Evolutionary conservation across 2,329 filamentous ascomycete genomes (phyloP).

Genomic region (Diplocarpon rosae): DNA sequence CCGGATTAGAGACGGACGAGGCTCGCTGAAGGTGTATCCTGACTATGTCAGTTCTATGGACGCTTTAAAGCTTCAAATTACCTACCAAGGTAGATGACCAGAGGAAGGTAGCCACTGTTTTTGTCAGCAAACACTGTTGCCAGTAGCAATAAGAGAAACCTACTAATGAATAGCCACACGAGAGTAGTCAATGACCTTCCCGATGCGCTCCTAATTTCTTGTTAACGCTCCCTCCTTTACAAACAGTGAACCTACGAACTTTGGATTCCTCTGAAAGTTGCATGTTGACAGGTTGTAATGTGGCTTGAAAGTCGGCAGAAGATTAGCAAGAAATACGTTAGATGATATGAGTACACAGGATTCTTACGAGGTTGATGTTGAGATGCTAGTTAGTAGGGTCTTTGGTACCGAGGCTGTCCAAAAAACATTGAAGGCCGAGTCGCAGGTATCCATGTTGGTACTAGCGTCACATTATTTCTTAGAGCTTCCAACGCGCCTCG

Average conservation of each 20-base stretch:
- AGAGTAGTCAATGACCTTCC: constrained; percentile 89
- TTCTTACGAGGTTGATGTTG: background rate
- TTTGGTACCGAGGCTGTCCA: background rate
- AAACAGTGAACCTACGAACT: constrained; percentile 38
- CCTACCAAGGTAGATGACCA: constrained; percentile 93
- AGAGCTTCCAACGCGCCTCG: constrained; percentile 12
- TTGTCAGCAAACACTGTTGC: constrained; percentile 27
- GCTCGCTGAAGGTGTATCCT: constrained; percentile 93
- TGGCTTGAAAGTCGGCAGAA: constrained; percentile 7
- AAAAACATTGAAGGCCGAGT: constrained; percentile 13
- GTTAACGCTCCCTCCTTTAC: constrained; percentile 11
- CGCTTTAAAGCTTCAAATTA: constrained; percentile 8
- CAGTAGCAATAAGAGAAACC: constrained; percentile 25
- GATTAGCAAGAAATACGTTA: constrained; percentile 4
- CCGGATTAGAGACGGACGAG: constrained; percentile 71
- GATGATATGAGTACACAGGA: background rate
- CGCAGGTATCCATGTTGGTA: constrained; percentile 8
- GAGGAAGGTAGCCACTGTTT: constrained; percentile 78
- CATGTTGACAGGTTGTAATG: constrained; percentile 20
- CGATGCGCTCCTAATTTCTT: constrained; percentile 75
- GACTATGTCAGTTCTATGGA: constrained; percentile 15
- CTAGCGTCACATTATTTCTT: constrained; percentile 9
- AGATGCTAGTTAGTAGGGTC: background rate
- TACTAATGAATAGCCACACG: constrained; percentile 95
- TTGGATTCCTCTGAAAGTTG: constrained; percentile 91